Evolutionary conservation across 1,139 yeast genomes (phyloP).

Genomic region (Suhomyces anneliseae): DNA sequence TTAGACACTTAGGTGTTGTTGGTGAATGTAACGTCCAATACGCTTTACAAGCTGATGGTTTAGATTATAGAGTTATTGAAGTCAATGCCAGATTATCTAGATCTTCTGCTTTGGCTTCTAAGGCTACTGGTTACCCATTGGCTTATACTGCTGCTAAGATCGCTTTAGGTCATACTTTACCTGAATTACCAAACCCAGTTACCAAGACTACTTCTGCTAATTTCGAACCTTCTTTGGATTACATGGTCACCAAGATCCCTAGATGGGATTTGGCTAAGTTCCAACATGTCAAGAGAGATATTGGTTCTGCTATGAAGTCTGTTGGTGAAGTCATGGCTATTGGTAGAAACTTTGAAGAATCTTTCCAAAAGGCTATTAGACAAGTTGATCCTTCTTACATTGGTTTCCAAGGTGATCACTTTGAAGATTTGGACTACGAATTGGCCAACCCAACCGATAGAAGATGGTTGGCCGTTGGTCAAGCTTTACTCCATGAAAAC

Average conservation of each 20-base stretch:
- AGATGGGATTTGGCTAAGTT: conserved; percentile 97
- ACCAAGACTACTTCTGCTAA: conserved; percentile 95
- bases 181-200: conserved; percentile 94
- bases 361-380: conserved; percentile 96
- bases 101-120: conserved; percentile 96
- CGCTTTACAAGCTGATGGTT: conserved; percentile 92
- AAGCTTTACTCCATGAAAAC: conserved; percentile 86
- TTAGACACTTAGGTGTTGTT: conserved; percentile 96
- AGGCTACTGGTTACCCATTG: conserved; percentile 97
- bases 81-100: conserved; percentile 97
- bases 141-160: conserved; percentile 99
- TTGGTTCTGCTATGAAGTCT: conserved; percentile 96
- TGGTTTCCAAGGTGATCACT: conserved; percentile 90
- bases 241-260: conserved; percentile 95
- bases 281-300: conserved; percentile 89
- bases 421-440: conserved; percentile 76
- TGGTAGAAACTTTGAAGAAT: conserved; percentile 96
- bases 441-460: conserved; percentile 93
- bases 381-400: conserved; percentile 89
- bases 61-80: conserved; percentile 94
- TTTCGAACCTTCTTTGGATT: conserved; percentile 96
- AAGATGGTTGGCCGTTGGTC: conserved; percentile 98
- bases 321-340: conserved; percentile 99
- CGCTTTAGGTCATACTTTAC: conserved; percentile 90
- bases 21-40: conserved; percentile 99